Evolutionary conservation across 2,329 filamentous ascomycete species (phyloP).

Genomic region (Alternaria ethzedia): DNA sequence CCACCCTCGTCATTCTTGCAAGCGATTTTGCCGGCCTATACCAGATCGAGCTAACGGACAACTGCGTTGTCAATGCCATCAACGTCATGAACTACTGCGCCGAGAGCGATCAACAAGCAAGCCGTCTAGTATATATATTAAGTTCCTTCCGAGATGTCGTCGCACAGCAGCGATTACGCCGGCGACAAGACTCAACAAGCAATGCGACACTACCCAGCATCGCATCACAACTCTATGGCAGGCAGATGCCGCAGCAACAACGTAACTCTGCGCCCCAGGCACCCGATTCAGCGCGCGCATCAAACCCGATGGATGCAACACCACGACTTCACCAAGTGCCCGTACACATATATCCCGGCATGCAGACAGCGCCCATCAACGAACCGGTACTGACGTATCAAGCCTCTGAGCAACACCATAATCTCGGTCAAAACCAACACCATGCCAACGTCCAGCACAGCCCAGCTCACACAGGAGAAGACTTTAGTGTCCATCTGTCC

Average conservation of each 20-base stretch:
- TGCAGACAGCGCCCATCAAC: constrained; percentile 37
- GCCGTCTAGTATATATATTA: constrained; percentile 47
- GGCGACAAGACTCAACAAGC: constrained; percentile 33
- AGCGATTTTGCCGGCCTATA: constrained; percentile 51
- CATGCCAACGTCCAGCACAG: constrained; percentile 6
- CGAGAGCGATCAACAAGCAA: constrained; percentile 50
- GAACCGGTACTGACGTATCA: constrained; percentile 19
- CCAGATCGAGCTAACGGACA: constrained; percentile 40
- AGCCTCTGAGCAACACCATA: background rate
- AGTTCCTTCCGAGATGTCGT: constrained; percentile 49
- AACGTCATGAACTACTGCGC: constrained; percentile 51
- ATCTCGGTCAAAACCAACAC: background rate
- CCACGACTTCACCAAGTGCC: constrained; percentile 42
- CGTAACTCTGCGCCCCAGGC: constrained; percentile 6
- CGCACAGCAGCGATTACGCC: constrained; percentile 33
- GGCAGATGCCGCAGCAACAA: constrained; percentile 18
- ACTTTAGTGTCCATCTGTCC: constrained; percentile 39
- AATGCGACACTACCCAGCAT: constrained; percentile 40
- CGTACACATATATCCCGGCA: constrained; percentile 46
- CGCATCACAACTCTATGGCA: constrained; percentile 43
- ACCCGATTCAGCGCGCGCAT: constrained; percentile 8
- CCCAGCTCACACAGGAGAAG: constrained; percentile 14
- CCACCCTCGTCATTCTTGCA: constrained; percentile 48
- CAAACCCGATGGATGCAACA: constrained; percentile 22
- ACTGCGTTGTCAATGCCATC: constrained; percentile 47